Conservation (phyloP, 2,329 filamentous ascomycete species). For the Gaeumannomyces sp. region DNA sequence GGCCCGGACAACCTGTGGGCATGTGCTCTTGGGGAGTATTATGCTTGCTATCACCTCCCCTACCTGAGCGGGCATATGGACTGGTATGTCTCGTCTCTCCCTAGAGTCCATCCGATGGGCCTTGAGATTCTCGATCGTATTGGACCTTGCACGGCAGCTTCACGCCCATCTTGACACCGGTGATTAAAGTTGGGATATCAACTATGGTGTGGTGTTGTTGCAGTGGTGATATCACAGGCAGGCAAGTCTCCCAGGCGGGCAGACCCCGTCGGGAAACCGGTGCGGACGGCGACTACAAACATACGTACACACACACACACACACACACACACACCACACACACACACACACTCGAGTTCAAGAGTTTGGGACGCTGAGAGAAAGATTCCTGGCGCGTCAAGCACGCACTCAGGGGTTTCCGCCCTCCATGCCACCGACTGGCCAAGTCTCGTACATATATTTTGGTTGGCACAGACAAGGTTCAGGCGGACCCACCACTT, state of each 20-base stretch:
- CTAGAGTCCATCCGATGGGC: not conserved
- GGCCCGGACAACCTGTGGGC: too few relatives aligned
- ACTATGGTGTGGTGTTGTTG: not conserved
- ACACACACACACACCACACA: not conserved
- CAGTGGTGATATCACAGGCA: not conserved
- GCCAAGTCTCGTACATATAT: not conserved
- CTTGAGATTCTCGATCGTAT: not conserved
- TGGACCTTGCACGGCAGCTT: not conserved
- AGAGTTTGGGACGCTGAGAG: not conserved
- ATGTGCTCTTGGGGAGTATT: not conserved
- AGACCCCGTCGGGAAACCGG: too few relatives aligned
- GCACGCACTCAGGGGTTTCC: not conserved
- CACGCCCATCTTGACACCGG: not conserved
- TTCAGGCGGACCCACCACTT: not conserved
- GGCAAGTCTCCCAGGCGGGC: too few relatives aligned
- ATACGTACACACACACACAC: not conserved
- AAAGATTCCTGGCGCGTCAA: not conserved
- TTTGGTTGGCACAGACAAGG: not conserved
- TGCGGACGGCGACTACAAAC: not conserved
- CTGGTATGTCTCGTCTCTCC: not conserved
- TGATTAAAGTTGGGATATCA: not conserved
- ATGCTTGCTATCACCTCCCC: not conserved
- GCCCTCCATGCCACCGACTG: too few relatives aligned
- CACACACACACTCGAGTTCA: not conserved
- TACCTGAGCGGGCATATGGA: too few relatives aligned